Evolutionary conservation across 768 basidiomycete genomes (phyloP), one percentile per base, ranked within the genome.

Genomic region (Podaxis carcinomalis): DNA sequence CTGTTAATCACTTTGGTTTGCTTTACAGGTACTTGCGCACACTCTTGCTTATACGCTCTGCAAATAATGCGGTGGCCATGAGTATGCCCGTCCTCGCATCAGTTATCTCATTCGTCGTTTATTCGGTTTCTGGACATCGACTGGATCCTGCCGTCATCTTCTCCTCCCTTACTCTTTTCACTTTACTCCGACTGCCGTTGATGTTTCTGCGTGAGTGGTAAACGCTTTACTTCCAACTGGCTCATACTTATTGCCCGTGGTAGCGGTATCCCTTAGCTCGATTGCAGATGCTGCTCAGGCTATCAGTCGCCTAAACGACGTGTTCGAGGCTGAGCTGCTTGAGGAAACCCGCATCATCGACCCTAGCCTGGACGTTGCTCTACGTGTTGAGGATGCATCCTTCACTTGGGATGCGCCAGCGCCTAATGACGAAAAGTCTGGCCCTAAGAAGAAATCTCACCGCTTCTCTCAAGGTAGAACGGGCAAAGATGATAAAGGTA

Each of bases 331-430:
- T 1, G 95, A 98, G 69, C 75, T 85, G 5, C 76, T 91, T 5
- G 78, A 82, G 3, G 85, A 89, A 51, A 81, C 79, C 0, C 80
- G 83, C 55, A 67, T 76, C 4, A 73, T 85, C 14, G 86, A 94
- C 66, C 71, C 72, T 0, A 68, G 77, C 13, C 70, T 90, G 28
- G 77, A 84, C n/a, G 72, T 76, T 35, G 95, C 93, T 1, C 67
- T 97, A 56, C 79, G 81, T 59, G 82, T 92, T 49, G 76, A 83
- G 51, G 78, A 81, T 57, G 93, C 85, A 4, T 81, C 85, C 10
- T 96, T 96, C 74, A 85, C 86, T 0, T 98, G 95, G 95, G 95
- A 97, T 66, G 81, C 85, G 3, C 83, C 89, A 0, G 85, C 88
- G 0, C 81, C 83, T 1, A 81, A 84, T 44, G 67, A 67, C 0